Evolutionary conservation across 1,284 basidiomycete genomes (phyloP), one percentile per base, ranked within the genome.

Genomic region (Ustilago tritici): DNA sequence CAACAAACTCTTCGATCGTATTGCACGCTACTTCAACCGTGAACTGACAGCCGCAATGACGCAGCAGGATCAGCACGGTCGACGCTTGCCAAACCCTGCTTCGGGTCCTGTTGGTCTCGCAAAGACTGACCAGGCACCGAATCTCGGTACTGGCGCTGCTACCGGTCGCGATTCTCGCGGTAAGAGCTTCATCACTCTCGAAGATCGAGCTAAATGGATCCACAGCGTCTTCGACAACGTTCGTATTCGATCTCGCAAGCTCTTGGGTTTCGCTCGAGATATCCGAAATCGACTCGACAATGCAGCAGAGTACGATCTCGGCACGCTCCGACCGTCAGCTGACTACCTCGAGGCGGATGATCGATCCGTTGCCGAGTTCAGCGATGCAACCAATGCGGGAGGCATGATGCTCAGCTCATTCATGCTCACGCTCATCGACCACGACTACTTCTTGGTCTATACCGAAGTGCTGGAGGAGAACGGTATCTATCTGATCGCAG

Each of bases 401-500:
- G 60, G 41, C 53, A 74, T 71, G 79, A 90, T 92, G 57, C 88
- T 98, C 58, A 92, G 93, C 67, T 88, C 89, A 3, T 93, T 99
- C 86, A 92, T 99, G 71, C 89, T 92, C 23, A 90, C 90, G 12
- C 89, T 99, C 17, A 91, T 94, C 43, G 91, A 92, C 52, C 92
- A 95, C 5, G 94, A 94, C 79, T 96, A 99, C 86, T 93, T 97
- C 87, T 91, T 99, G 66, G 93, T 99, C 43, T 97, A 97, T 87
- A 98, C 95, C 1, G 91, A 93, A 75, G 89, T 89, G 2, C 93
- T 93, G 84, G 95, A 98, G 86, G 92, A 93, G 81, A 92, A 96
- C 32, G 95, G 95, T 12, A 92, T 93, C n/a, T 99, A 99, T 86
- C 91, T 99, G 74, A 89, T 99, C 63, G 97, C 94, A 11, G 92